Conservation (phyloP, 2,329 filamentous ascomycete genomes). For the Scopulariopsis brevicaulis region DNA sequence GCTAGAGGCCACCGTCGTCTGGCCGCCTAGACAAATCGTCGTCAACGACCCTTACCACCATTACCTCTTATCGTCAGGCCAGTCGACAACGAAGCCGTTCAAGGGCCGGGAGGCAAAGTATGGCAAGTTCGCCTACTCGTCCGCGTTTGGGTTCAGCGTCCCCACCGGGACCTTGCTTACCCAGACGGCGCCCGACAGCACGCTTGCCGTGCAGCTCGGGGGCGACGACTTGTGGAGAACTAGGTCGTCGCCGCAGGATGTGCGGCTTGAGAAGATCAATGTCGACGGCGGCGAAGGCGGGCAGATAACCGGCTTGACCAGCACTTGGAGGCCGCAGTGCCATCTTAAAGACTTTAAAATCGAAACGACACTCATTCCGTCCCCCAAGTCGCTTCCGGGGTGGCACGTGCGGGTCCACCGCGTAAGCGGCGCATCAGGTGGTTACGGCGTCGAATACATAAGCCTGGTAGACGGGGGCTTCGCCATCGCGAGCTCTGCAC, state of each 20-base stretch:
- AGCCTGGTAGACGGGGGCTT: not conserved
- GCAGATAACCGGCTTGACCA: not conserved
- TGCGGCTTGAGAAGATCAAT: conserved; percentile 5
- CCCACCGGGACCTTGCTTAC: conserved; percentile 21
- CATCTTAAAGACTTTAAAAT: conserved; percentile 13
- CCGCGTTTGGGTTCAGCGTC: conserved; percentile 31
- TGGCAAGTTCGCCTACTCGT: conserved; percentile 35
- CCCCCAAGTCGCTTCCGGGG: conserved; percentile 16
- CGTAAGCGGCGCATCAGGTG: not conserved
- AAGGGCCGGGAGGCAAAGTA: conserved; percentile 32
- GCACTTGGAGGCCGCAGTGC: conserved; percentile 13
- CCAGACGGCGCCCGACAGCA: conserved; percentile 21
- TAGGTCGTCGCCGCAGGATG: conserved; percentile 15
- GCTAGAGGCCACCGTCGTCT: not conserved
- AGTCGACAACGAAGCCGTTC: conserved; percentile 24
- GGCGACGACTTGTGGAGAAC: conserved; percentile 17
- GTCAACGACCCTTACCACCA: conserved; percentile 27
- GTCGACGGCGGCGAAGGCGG: not conserved
- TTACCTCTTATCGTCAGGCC: conserved; percentile 27
- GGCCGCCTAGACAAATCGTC: conserved; percentile 28
- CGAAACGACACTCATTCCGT: conserved; percentile 16
- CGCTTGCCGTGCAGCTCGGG: conserved; percentile 17
- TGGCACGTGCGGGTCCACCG: conserved; percentile 18
- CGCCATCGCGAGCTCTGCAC: not conserved
- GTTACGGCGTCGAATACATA: not conserved